These are phyloP conservation scores for Cyamopsis tetragonoloba DNA, from an alignment of 306 rosid species.

Conservation along the genomic window DNA sequence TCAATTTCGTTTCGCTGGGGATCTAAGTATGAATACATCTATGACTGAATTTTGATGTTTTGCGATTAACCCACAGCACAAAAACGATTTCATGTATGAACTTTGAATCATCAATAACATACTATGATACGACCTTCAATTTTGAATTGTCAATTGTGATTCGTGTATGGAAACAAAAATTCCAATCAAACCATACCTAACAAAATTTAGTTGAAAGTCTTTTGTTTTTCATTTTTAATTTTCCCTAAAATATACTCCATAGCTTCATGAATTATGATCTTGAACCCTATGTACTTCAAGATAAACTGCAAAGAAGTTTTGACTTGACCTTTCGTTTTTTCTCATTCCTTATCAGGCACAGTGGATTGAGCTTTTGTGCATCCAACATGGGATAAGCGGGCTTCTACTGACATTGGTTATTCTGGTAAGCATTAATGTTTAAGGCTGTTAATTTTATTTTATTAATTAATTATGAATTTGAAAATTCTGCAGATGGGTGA, in stretches of 20 bases:
- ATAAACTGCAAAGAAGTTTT: neutral
- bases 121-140: neutral
- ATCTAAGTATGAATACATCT: neutral
- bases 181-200: neutral
- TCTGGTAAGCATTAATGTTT: constrained; percentile 50
- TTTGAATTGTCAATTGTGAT: neutral
- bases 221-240: neutral
- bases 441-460: neutral
- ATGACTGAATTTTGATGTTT: neutral
- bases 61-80: neutral
- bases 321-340: neutral
- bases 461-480: neutral
- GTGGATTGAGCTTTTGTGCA: constrained; percentile 73
- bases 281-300: neutral
- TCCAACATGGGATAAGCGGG: constrained; percentile 62
- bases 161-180: neutral
- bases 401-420: constrained; percentile 50
- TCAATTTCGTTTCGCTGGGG: neutral
- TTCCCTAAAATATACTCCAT: neutral
- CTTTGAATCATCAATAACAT: neutral
- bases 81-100: neutral
- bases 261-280: constrained; percentile 1
- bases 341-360: constrained; percentile 21
- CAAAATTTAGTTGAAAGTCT: neutral
- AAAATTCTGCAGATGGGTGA: neutral